Evolutionary conservation across 164 flowering plant species (phyloP).

Genomic region (Macadamia tetraphylla): DNA sequence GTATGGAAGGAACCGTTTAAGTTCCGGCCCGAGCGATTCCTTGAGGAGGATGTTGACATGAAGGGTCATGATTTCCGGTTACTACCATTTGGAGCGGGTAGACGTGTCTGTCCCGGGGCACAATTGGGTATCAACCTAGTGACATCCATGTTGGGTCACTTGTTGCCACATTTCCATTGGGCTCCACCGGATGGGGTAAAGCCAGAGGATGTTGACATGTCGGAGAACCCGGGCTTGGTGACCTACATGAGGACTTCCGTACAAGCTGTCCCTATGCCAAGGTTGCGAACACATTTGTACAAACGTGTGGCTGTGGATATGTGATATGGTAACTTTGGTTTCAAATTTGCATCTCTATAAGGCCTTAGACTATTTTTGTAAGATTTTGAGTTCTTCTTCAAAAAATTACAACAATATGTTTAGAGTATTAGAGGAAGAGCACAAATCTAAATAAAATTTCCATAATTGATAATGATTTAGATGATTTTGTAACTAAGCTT

Average conservation of each 20-base stretch:
- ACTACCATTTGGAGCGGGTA: slow-evolving; percentile 34
- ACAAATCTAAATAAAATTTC: no score
- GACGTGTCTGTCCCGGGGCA: slow-evolving; percentile 34
- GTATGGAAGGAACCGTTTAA: slow-evolving; percentile 26
- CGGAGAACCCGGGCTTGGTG: slow-evolving; percentile 30
- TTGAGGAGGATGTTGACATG: slow-evolving; percentile 32
- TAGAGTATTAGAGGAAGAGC: no score
- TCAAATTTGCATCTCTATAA: background rate
- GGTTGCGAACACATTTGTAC: slow-evolving; percentile 24
- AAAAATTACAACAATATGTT: no score
- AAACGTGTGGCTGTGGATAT: slow-evolving; percentile 18
- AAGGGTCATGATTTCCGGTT: slow-evolving; percentile 35
- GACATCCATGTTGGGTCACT: slow-evolving; percentile 26
- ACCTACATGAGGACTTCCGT: slow-evolving; percentile 30
- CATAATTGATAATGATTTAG: no score
- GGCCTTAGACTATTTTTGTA: no score
- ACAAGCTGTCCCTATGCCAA: slow-evolving; percentile 24
- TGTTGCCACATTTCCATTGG: slow-evolving; percentile 33
- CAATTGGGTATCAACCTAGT: slow-evolving; percentile 27
- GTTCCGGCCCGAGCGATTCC: slow-evolving; percentile 33
- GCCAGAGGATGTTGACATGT: slow-evolving; percentile 28
- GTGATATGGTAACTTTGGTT: background rate
- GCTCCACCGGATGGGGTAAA: slow-evolving; percentile 15
- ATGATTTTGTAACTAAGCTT: no score
- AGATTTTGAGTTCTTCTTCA: no score